These are phyloP conservation scores for Suillus subaureus DNA, from an alignment of 768 basidiomycete species.

Conservation along the genomic window DNA sequence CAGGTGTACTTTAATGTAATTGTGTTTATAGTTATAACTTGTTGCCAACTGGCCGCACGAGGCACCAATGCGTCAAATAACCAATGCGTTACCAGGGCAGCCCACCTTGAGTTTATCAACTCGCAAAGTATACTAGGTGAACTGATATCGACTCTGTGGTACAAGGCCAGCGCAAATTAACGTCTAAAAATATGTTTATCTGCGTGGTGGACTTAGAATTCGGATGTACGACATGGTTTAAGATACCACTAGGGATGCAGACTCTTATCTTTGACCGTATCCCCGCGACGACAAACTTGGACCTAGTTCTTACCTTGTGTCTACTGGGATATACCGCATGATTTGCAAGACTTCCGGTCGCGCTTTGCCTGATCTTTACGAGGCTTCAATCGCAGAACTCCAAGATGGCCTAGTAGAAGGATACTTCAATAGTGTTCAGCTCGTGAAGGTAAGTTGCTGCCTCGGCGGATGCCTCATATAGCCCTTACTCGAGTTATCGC, in stretches of 20 bases:
- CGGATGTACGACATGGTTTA: too few relatives aligned
- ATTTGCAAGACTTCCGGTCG: not conserved
- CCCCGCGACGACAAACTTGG: not conserved
- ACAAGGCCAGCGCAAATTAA: too few relatives aligned
- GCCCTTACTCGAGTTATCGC: not conserved
- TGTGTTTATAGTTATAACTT: too few relatives aligned
- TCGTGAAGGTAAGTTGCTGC: constrained; percentile 51
- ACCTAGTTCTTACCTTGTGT: too few relatives aligned
- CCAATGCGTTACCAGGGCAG: too few relatives aligned
- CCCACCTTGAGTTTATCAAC: too few relatives aligned
- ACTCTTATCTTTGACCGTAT: not conserved
- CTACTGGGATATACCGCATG: not conserved
- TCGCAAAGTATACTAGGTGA: too few relatives aligned
- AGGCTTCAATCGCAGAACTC: constrained; percentile 57
- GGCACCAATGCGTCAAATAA: too few relatives aligned
- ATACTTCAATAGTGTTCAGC: constrained; percentile 58
- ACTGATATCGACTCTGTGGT: too few relatives aligned
- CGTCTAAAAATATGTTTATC: not conserved
- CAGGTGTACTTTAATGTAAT: too few relatives aligned
- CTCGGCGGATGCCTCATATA: not conserved
- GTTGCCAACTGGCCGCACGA: too few relatives aligned
- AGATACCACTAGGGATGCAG: not conserved
- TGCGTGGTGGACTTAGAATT: not conserved
- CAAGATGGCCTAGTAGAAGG: constrained; percentile 53
- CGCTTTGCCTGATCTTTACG: constrained; percentile 55